phyloP scores from a whole-genome alignment of 1,139 yeast genomes.

The Sugiyamaella paludigena region DNA sequence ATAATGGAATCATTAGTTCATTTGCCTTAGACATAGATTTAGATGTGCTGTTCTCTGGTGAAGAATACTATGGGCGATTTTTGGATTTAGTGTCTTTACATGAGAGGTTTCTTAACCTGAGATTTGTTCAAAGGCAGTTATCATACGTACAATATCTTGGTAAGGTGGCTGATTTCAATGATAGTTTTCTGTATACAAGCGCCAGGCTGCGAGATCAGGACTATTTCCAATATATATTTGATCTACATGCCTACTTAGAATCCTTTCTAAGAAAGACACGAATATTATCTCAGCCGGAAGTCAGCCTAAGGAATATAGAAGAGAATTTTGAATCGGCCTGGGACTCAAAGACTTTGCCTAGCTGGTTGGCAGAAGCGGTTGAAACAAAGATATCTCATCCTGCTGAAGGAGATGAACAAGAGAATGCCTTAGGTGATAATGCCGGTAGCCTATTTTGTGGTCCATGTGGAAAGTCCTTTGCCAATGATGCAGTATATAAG shows the following conservation, averaged over 20 bases:
- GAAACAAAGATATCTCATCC: conserved; percentile 10
- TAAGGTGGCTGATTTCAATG: conserved; percentile 45
- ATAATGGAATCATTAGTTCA: conserved; percentile 24
- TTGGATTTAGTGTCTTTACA: conserved; percentile 57
- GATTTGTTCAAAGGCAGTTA: conserved; percentile 30
- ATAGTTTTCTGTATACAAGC: conserved; percentile 25
- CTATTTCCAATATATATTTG: conserved; percentile 47
- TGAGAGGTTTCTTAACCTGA: conserved; percentile 50
- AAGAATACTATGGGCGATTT: conserved; percentile 63
- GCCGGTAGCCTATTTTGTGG: conserved; percentile 46
- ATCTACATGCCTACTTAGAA: conserved; percentile 48
- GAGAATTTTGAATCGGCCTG: conserved; percentile 37
- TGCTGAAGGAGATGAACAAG: conserved; percentile 35
- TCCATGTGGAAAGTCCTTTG: conserved; percentile 63
- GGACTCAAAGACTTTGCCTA: conserved; percentile 26
- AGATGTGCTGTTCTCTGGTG: conserved; percentile 51
- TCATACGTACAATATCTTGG: conserved; percentile 55
- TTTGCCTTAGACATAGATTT: conserved; percentile 51
- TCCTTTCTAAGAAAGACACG: conserved; percentile 47
- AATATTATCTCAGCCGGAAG: conserved; percentile 50
- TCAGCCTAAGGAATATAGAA: conserved; percentile 39
- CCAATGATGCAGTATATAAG: conserved; percentile 62
- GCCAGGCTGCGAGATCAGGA: conserved; percentile 31
- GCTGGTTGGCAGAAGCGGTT: conserved; percentile 25
- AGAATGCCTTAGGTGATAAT: neutral